Conservation (phyloP, 2,329 filamentous ascomycete species). For the Cladosporium sp. region DNA sequence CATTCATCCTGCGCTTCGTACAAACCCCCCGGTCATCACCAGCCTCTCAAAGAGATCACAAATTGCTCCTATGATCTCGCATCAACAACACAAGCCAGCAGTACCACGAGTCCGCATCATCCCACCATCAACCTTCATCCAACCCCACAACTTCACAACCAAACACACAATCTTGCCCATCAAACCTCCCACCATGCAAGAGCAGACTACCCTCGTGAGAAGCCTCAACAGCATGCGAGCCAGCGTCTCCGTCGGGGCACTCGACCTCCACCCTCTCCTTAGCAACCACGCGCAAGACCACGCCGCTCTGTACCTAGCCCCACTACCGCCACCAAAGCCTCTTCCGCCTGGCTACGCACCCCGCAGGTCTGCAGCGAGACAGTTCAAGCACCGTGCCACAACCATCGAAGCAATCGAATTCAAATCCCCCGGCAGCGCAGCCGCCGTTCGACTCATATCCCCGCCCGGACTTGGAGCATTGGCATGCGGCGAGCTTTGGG, state of each 20-base stretch:
- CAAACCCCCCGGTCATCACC: background rate
- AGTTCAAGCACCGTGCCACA: background rate
- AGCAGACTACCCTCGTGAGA: constrained; percentile 1
- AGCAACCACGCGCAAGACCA: constrained; percentile 10
- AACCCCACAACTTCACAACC: background rate
- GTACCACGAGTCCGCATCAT: constrained; percentile 1
- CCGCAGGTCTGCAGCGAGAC: background rate
- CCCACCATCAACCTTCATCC: background rate
- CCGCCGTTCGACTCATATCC: constrained; percentile 13
- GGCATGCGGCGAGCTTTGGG: constrained; percentile 18
- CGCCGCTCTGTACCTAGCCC: background rate
- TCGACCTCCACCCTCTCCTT: constrained; percentile 5
- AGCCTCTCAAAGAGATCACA: too few relatives aligned
- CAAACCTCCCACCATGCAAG: background rate
- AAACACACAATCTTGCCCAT: background rate
- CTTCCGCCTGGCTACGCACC: background rate
- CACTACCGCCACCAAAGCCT: constrained; percentile 1
- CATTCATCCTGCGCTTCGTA: background rate
- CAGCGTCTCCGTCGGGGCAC: background rate
- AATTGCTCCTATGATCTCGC: too few relatives aligned
- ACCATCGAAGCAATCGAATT: background rate
- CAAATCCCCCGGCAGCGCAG: background rate
- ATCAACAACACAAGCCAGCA: background rate
- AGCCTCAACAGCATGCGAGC: constrained; percentile 12
- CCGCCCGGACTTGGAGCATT: constrained; percentile 16